Percentiles rank a stretch among this genome's conserved stretches.
Conservation (phyloP, 148 eudicot genomes). For the Rhododendron ferrugineum region DNA sequence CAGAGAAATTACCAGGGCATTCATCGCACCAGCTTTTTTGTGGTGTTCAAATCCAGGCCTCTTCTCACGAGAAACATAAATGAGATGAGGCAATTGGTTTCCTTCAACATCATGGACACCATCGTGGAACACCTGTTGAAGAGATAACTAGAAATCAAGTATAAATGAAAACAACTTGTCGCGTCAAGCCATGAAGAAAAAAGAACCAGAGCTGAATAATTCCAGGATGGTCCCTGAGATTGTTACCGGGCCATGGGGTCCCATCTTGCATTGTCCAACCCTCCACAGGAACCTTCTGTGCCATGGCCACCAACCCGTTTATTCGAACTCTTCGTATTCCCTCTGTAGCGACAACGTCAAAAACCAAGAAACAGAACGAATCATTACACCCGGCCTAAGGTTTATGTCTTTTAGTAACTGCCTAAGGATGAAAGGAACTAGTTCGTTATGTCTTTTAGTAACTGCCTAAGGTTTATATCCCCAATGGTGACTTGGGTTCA, state of each 20-base stretch:
- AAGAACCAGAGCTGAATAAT: constrained; percentile 72
- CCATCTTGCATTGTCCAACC: constrained; percentile 99
- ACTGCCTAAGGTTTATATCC: too few relatives aligned
- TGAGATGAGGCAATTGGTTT: constrained; percentile 80
- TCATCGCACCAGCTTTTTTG: constrained; percentile 99
- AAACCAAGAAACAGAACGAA: background rate
- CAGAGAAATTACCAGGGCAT: constrained; percentile 60
- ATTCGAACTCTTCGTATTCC: constrained; percentile 93
- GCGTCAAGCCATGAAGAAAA: constrained; percentile 20
- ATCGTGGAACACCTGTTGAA: too few relatives aligned
- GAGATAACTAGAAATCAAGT: too few relatives aligned
- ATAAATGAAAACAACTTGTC: too few relatives aligned
- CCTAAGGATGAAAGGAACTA: background rate
- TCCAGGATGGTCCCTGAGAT: constrained; percentile 96
- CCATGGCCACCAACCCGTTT: constrained; percentile 80
- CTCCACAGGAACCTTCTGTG: constrained; percentile 94
- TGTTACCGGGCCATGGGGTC: constrained; percentile 97
- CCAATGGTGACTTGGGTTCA: too few relatives aligned
- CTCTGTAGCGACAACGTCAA: constrained; percentile 48
- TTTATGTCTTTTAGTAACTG: too few relatives aligned
- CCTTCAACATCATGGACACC: constrained; percentile 31
- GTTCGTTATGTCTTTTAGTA: background rate
- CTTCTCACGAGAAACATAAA: constrained; percentile 99
- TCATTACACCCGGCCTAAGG: too few relatives aligned
- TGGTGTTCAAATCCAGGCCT: constrained; percentile 93